A percentile compares a stretch with the other conserved stretches of the same genome.
These are phyloP conservation scores for Fraxinus americana DNA, from an alignment of 257 asterid species.

Conservation along the genomic window DNA sequence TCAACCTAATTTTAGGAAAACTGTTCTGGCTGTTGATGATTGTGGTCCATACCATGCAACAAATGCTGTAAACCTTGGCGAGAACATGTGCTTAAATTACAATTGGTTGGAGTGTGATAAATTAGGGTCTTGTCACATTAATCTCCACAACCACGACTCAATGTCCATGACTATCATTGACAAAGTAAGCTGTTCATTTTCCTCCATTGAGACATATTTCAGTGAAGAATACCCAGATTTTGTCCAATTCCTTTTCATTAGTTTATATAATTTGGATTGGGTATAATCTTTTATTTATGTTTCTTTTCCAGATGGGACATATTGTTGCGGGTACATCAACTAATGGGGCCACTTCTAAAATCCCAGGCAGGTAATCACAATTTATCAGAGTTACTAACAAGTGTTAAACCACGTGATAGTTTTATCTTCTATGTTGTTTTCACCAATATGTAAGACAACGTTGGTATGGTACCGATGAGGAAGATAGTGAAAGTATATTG, in stretches of 20 bases:
- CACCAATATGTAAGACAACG: not conserved
- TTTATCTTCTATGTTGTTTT: not conserved
- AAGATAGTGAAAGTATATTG: not conserved
- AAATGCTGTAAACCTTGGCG: slow-evolving; percentile 20
- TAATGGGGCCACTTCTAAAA: slow-evolving; percentile 91
- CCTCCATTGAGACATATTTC: slow-evolving; percentile 7
- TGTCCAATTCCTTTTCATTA: too few relatives aligned
- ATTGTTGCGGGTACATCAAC: slow-evolving; percentile 97
- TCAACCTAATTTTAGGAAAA: slow-evolving; percentile 76
- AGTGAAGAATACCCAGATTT: too few relatives aligned
- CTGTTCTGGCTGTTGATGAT: slow-evolving; percentile 57
- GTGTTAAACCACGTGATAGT: not conserved
- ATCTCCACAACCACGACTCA: slow-evolving; percentile 78
- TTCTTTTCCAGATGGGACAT: too few relatives aligned
- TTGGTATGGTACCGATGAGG: not conserved
- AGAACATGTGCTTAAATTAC: slow-evolving; percentile 35
- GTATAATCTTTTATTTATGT: too few relatives aligned
- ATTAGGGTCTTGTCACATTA: slow-evolving; percentile 37
- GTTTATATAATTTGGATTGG: slow-evolving; percentile 53
- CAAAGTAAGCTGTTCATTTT: slow-evolving; percentile 49
- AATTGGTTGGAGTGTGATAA: slow-evolving; percentile 26
- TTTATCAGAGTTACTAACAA: not conserved
- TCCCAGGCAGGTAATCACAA: slow-evolving; percentile 84
- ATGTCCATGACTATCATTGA: slow-evolving; percentile 96
- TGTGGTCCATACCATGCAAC: slow-evolving; percentile 84